Base-by-base conservation (phyloP, 2,329 filamentous ascomycete species). In the Microdochium paspali region DNA sequence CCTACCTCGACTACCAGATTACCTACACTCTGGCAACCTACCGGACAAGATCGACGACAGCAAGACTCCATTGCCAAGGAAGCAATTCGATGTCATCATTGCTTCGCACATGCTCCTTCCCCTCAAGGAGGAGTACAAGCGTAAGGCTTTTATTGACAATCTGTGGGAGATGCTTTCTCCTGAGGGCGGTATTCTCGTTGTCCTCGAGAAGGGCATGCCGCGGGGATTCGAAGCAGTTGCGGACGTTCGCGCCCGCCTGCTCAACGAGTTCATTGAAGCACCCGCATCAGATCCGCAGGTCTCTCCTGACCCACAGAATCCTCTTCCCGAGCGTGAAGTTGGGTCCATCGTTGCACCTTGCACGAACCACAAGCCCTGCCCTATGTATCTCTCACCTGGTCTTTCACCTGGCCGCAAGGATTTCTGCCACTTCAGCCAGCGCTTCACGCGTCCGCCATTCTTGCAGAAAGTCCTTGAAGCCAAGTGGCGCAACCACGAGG, bases 171-270 rank as follows among this genome's bases (percentile, higher is more conserved):
- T 96, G 45, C 73, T 96, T 3, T 87, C 86, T 46, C 86, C 86
- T 1, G 76, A 90, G 18, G 91, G 91, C 1, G 93, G 93, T 30
- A 78, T 98, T 13, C 73, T 98, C 4, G 79, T 97, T 44, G 67
- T 97, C 3, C 69, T 96, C 21, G 93, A 98, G 63, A 97, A 96
- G 64, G 93, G 90, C 0, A 80, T 95, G 12, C 87, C 90, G 12
- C 81, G 88, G 40, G 93, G 93, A 0, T 98, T 98, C 55, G 93
- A 97, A 63, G 87, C 88, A 13, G 80, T 98, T 35, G 91, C 89
- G 10, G 86, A 85, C 44, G 90, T 90, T 5, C 82, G 93, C 45
- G 77, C 90, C 39, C 80, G 87, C 50, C 70, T 98, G 1, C 72
- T 97, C 1, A 79, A 86, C 51, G 80, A 85, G 42, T 83, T 87